A percentile compares a stretch with the other conserved stretches of the same genome.
Evolutionary conservation across 768 basidiomycete species (phyloP).

Genomic region (Hericium alpestre): DNA sequence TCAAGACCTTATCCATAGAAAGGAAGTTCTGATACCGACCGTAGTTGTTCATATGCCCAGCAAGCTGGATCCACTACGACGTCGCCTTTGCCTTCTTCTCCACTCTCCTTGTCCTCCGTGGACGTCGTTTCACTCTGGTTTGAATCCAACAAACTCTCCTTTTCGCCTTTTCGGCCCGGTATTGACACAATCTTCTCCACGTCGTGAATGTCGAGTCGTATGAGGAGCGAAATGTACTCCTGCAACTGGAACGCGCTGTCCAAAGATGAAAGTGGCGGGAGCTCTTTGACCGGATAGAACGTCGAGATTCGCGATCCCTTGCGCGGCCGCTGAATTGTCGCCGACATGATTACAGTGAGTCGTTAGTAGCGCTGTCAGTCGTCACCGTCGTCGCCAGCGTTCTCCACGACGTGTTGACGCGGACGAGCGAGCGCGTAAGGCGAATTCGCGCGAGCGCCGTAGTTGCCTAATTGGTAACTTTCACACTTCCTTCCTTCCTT

Average conservation of each 20-base stretch:
- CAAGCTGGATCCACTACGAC: slow-evolving; percentile 68
- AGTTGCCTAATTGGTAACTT: no score
- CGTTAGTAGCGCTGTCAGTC: not conserved
- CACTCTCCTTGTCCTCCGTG: slow-evolving; percentile 22
- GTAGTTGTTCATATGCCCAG: slow-evolving; percentile 69
- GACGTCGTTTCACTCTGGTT: slow-evolving; percentile 3
- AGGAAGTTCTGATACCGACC: slow-evolving; percentile 24
- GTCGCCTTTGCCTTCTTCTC: slow-evolving; percentile 31
- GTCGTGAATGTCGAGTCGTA: slow-evolving; percentile 80
- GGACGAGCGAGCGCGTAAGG: not conserved
- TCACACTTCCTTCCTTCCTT: no score
- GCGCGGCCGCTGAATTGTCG: slow-evolving; percentile 49
- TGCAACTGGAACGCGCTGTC: slow-evolving; percentile 93
- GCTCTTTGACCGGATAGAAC: slow-evolving; percentile 65
- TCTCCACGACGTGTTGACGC: not conserved
- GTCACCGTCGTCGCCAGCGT: not conserved
- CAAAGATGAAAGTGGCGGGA: slow-evolving; percentile 61
- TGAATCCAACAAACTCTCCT: slow-evolving; percentile 9
- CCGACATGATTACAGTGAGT: slow-evolving; percentile 4
- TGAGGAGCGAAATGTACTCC: slow-evolving; percentile 85
- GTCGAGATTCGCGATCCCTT: slow-evolving; percentile 71
- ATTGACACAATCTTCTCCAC: slow-evolving; percentile 72
- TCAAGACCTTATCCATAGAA: not conserved
- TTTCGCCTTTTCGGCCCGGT: slow-evolving; percentile 31
- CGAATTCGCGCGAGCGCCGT: not conserved